Evolutionary conservation across 495 filamentous ascomycete genomes (phyloP), one percentile per base, ranked within the genome.

Genomic region (Hamigera avellanea): DNA sequence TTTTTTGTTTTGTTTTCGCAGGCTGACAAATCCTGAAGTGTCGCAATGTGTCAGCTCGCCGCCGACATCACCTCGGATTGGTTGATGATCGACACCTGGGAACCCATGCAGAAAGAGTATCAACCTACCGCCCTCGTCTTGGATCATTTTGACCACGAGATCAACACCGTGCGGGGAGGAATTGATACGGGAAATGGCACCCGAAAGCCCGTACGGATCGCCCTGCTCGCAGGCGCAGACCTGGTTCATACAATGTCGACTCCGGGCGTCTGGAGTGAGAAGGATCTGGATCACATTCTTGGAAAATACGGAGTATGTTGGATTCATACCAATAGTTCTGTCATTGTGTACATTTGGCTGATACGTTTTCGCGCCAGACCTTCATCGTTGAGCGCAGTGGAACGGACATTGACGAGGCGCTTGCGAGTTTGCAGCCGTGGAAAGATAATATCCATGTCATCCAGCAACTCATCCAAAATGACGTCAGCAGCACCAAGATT

Each of bases 351-450:
- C 29, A 14, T 6, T 32, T 23, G 8, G 12, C 34, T 40, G 39
- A 37, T n/a, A 15, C 33, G 9, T 17, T 29, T 14, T 15, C 6
- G n/a, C 18, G 12, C 5, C 27, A 68, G 64, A 76, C 81, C 8
- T 94, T 93, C 59, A 86, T 93, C 41, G 75, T 95, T 31, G 86
- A 95, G 57, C 78, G 88, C 26, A 77, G 73, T 27, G 88, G 88
- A n/a, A 91, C 86, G 13, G 84, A 91, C 45, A 80, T 91, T 40
- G 81, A 88, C 41, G 82, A 87, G 45, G 85, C 86, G 2, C 64
- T 91, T 14, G 75, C 78, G 17, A 75, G 70, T 31, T 64, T 93
- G 28, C 75, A 84, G 49, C 75, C 77, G 23, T 81, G 70, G 72
- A 70, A 74, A 34, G 69, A 76, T 33, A 91, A 93, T 40, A 93